Base-by-base conservation (phyloP, 2,329 filamentous ascomycete species). In the Ophiostoma perfectum region DNA sequence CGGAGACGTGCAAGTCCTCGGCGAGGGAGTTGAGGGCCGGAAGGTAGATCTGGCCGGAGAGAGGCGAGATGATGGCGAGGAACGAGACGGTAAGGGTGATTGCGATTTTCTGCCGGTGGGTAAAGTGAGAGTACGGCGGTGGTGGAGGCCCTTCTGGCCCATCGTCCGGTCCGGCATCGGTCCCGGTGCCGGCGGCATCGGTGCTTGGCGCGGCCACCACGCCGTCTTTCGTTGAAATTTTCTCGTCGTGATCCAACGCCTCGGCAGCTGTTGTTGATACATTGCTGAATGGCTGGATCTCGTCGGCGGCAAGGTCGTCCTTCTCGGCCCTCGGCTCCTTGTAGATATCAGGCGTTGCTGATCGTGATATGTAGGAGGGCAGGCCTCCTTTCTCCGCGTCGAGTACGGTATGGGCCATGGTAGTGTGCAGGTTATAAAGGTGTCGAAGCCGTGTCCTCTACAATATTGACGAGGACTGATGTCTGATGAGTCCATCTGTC, bases 11-110 rank as follows among this genome's bases (percentile, higher is more conserved):
- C 9, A 73, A 52, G 68, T 83, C 80, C 1, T 76, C 71, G 8
- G 83, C 79, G 16, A 86, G 77, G 6, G 78, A 75, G 18, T 80
- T 80, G 44, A 86, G 74, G 84, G 80, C 49, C 8, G 49, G 49
- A 6, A 55, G 49, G 76, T 85, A 86, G n/a, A 84, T 84, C 64
- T 83, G 78, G 11, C 79, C 79, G 0, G 80, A 79, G 65, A 82
- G 74, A 3, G 80, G 80, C 27, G 80, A 82, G 72, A 81, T 79
- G 71, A 82, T 76, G 39, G 79, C 79, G 2, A 76, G 78, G 4
- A 75, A 65, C 3, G 79, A 74, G 2, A 77, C 78, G 2, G 74
- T 76, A 4, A 81, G 69, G 11, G 80, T 77, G 47, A 81, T 77
- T 64, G 73, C 68, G 3, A 78, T 80, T 81, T 55, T 55, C 18